Evolutionary conservation across 805 yeast genomes (phyloP), one percentile per base, ranked within the genome.

Genomic region (Saccharomyces kudriavzevii): DNA sequence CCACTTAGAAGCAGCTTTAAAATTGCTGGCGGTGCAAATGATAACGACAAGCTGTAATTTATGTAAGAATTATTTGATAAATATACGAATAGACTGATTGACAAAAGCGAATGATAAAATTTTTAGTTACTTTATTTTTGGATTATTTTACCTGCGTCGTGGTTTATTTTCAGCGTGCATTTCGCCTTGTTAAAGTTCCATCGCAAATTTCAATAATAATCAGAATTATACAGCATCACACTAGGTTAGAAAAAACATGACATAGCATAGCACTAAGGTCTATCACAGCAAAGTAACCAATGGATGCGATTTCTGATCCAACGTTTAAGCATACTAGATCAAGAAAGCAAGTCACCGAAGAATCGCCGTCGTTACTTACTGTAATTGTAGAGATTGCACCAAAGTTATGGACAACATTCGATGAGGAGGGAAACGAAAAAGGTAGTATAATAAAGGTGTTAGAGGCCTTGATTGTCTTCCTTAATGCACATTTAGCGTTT

Each of bases 401-500:
- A 0, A 68, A 74, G 30, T 69, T 66, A 52, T 73, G 71, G 77
- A 64, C 77, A 47, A 74, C 74, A 55, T 68, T 62, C 57, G 57
- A 65, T 60, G 40, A 64, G 56, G 61, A 66, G 51, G 58, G 63
- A 35, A 53, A 63, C 51, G 60, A 64, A 55, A 53, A 70, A 48
- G 64, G 78, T n/a, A 64, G 81, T 46, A 68, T 89, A 24, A 76
- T 79, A 56, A 82, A 83, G 46, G 82, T 85, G 6, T 68, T 86
- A 5, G 78, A 85, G 57, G 74, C 91, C 2, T 64, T 91, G 8
- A 69, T 89, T 30, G 89, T 94, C 25, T 83, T 86, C 62, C 68
- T 91, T 50, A 94, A 94, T 68, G 90, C 96, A 1, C 99, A 94
- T 68, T 67, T 94, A 48, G 84, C 98, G 0, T 75, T 89, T 50